Conservation (phyloP, 768 basidiomycete species). For the Myochromella boudieri region DNA sequence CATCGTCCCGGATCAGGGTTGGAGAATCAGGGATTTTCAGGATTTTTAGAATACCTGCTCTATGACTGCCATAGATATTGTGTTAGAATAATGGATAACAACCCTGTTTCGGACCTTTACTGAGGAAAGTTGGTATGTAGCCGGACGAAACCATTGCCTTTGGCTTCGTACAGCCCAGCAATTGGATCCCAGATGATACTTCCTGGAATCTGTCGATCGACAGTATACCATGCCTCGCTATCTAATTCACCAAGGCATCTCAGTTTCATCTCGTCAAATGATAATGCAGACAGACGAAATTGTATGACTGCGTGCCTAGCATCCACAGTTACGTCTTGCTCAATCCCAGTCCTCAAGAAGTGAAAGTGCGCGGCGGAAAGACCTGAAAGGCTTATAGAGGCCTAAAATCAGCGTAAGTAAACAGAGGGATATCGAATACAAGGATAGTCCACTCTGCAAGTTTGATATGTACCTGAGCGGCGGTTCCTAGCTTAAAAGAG, state of each 20-base stretch:
- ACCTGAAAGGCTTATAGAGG: conserved; percentile 48
- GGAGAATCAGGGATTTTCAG: conserved; percentile 33
- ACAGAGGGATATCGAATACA: no score
- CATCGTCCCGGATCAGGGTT: conserved; percentile 30
- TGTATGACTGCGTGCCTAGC: conserved; percentile 56
- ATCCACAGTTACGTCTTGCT: conserved; percentile 51
- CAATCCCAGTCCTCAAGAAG: conserved; percentile 40
- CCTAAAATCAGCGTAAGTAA: conserved; percentile 25
- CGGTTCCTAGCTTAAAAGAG: conserved; percentile 51
- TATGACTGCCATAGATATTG: conserved; percentile 36
- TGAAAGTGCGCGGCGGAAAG: conserved; percentile 54
- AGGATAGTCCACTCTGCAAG: neutral
- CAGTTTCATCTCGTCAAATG: neutral
- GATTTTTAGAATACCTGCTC: conserved; percentile 47
- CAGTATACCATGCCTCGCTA: conserved; percentile 50
- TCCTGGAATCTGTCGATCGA: conserved; percentile 35
- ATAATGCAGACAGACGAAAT: conserved; percentile 38
- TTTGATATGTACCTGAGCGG: conserved; percentile 49
- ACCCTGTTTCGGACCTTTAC: conserved; percentile 30
- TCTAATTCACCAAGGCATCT: conserved; percentile 27
- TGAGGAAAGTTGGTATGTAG: conserved; percentile 69
- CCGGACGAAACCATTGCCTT: conserved; percentile 46
- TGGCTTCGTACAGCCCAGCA: conserved; percentile 55
- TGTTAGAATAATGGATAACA: neutral
- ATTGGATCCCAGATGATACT: conserved; percentile 45